Evolutionary conservation across 192 early-diverging fungal genomes (phyloP).

Genomic region (Dissophora ornata): DNA sequence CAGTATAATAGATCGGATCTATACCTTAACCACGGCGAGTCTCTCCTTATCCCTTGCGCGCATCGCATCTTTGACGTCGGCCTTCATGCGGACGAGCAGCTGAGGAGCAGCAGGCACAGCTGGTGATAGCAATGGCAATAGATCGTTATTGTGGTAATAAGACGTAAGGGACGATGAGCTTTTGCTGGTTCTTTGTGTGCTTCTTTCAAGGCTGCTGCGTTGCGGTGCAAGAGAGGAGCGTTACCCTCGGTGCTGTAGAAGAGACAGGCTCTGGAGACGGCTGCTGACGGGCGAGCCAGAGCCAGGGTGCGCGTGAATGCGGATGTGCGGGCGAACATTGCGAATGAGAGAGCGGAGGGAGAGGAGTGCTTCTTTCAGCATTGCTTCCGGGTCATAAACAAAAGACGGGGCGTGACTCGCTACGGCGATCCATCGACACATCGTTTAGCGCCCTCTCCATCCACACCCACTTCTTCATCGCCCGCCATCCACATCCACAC

Average conservation of each 20-base stretch:
- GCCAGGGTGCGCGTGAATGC: slow-evolving; percentile 16
- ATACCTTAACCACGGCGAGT: slow-evolving; percentile 55
- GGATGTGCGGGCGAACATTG: slow-evolving; percentile 36
- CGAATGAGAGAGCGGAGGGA: too few species aligned
- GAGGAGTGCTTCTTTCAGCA: too few species aligned
- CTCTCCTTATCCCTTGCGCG: slow-evolving; percentile 73
- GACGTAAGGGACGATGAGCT: too few species aligned
- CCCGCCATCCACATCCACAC: too few species aligned
- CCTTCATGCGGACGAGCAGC: slow-evolving; percentile 67
- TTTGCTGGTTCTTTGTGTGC: too few species aligned
- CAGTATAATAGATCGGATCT: neutral
- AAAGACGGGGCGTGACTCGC: too few species aligned
- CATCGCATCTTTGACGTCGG: slow-evolving; percentile 86
- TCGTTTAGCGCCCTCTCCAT: too few species aligned
- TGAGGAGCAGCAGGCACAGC: slow-evolving; percentile 37
- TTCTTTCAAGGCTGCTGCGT: too few species aligned
- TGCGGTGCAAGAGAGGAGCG: neutral
- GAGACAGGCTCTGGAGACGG: slow-evolving; percentile 13
- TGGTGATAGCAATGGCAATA: neutral
- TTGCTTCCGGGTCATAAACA: too few species aligned
- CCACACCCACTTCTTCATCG: too few species aligned
- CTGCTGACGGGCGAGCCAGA: neutral
- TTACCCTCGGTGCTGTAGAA: slow-evolving; percentile 44
- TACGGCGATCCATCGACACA: too few species aligned
- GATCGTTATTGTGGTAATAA: too few species aligned